Conservation (phyloP, 1,284 basidiomycete species). For the Singerocomus rubriflavus region DNA sequence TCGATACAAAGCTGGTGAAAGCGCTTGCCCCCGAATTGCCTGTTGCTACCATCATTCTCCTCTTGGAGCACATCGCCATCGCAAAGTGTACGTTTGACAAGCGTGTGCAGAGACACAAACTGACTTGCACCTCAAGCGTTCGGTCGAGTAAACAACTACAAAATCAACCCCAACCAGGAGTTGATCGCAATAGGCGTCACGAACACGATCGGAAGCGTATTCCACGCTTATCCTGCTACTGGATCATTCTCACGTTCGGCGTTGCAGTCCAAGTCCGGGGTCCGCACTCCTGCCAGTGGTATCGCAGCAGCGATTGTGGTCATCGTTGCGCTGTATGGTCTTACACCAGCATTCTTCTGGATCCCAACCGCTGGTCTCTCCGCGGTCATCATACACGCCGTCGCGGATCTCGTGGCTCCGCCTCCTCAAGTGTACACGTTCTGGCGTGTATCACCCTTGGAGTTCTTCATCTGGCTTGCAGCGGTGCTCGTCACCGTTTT, state of each 20-base stretch:
- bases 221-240: slow-evolving; percentile 93
- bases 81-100: slow-evolving; percentile 62
- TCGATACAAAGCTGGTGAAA: slow-evolving; percentile 61
- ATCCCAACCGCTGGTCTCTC: slow-evolving; percentile 79
- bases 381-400: slow-evolving; percentile 95
- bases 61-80: slow-evolving; percentile 97
- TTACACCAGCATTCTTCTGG: slow-evolving; percentile 89
- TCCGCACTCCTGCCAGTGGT: slow-evolving; percentile 91
- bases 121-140: slow-evolving; percentile 60
- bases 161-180: slow-evolving; percentile 97
- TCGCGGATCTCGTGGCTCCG: slow-evolving; percentile 87
- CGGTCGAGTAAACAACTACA: slow-evolving; percentile 94
- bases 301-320: slow-evolving; percentile 87
- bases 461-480: slow-evolving; percentile 88
- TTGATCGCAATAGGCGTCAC: slow-evolving; percentile 97
- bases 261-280: slow-evolving; percentile 93
- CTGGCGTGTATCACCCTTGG: slow-evolving; percentile 93
- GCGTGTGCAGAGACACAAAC: background rate
- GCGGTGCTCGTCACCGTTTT: slow-evolving; percentile 90
- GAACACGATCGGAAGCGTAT: slow-evolving; percentile 82
- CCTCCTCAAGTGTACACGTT: slow-evolving; percentile 87
- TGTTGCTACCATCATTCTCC: slow-evolving; percentile 90
- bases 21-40: slow-evolving; percentile 81
- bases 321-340: slow-evolving; percentile 90
- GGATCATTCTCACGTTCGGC: slow-evolving; percentile 98